Percentiles rank a stretch among this genome's conserved stretches.
Evolutionary conservation across 257 asterid genomes (phyloP).

Genomic region (Forsythia viridissima): DNA sequence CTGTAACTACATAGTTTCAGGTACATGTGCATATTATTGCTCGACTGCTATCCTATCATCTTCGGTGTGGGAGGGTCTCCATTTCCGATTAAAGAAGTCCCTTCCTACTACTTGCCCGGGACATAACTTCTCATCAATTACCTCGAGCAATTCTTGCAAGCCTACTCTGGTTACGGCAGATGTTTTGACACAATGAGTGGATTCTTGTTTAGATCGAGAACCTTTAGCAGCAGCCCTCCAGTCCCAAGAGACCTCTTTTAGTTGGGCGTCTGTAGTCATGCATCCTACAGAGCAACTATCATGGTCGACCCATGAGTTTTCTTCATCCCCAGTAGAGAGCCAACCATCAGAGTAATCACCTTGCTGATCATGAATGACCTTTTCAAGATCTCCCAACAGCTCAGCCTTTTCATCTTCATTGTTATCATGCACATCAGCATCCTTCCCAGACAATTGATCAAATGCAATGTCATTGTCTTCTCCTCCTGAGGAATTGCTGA

Average conservation of each 20-base stretch:
- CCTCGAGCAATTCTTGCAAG: conserved; percentile 72
- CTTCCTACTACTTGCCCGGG: conserved; percentile 38
- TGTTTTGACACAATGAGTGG: conserved; percentile 52
- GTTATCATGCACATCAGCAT: conserved; percentile 17
- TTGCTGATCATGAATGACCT: conserved; percentile 31
- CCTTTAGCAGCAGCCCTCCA: conserved; percentile 19
- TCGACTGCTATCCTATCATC: conserved; percentile 46
- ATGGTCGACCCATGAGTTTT: conserved; percentile 44
- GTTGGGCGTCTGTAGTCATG: conserved; percentile 29
- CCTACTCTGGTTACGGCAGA: conserved; percentile 88
- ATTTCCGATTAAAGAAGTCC: conserved; percentile 62
- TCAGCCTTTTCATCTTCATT: conserved; percentile 34
- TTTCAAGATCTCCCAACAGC: conserved; percentile 32
- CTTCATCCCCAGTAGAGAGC: conserved; percentile 52
- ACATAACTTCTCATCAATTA: conserved; percentile 65
- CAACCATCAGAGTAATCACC: conserved; percentile 46
- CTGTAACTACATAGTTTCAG: not conserved
- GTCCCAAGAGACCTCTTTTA: conserved; percentile 28
- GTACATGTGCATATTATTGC: conserved; percentile 29
- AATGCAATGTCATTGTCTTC: conserved; percentile 42
- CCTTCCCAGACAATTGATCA: conserved; percentile 33
- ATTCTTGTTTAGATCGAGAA: conserved; percentile 26
- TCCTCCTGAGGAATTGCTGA: conserved; percentile 38
- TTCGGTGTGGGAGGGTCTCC: conserved; percentile 82
- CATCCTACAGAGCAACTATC: conserved; percentile 49